Base-by-base conservation (phyloP, 2,329 filamentous ascomycete species). In the Scedosporium aurantiacum region DNA sequence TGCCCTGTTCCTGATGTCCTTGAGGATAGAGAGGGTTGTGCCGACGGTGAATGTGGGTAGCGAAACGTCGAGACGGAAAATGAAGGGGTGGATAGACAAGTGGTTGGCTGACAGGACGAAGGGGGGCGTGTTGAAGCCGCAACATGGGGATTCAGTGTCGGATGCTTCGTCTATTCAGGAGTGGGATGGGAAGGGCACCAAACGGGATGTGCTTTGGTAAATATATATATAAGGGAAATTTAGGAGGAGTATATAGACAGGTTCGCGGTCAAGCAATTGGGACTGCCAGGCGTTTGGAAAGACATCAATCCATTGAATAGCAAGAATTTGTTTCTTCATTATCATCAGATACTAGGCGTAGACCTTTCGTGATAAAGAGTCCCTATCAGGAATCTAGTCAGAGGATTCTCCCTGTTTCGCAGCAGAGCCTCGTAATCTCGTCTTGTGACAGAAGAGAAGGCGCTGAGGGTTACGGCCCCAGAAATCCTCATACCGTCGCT, bases 21-120 rank as follows among this genome's bases (percentile, higher is more conserved):
- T 99, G 71, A 78, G 89, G 62, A 95, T 99, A 65, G 91, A 93
- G 65, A 90, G 87, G 73, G 83, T 99, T 5, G 88, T 99, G 16
- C 94, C 94, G 0, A 99, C 94, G 0, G 94, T 99, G 3, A 97
- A 99, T 62, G 82, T 87, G 0, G 84, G 83, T 1, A 85, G 79
- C 68, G 83, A 85, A 63, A 72, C 75, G 60, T 77, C 78, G 2
- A 73, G 84, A 58, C 78, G 76, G 65, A 76, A 82, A 63, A 87
- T 87, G 84, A 86, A 83, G 73, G 76, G 69, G 2, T 88, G 85
- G 85, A 78, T 80, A 18, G 85, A 88, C 66, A 75, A 81, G 56
- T 88, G 85, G 85, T 68, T 83, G 64, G 71, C 75, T 0, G 84
- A 87, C 71, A 72, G 84, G 69, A 75, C 80, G 63, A 78, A 76